Percentiles rank a stretch among this genome's conserved stretches.
These are phyloP conservation scores for Ophiocytium majus DNA, from an alignment of 352 stramenopile species.

Conservation along the genomic window DNA sequence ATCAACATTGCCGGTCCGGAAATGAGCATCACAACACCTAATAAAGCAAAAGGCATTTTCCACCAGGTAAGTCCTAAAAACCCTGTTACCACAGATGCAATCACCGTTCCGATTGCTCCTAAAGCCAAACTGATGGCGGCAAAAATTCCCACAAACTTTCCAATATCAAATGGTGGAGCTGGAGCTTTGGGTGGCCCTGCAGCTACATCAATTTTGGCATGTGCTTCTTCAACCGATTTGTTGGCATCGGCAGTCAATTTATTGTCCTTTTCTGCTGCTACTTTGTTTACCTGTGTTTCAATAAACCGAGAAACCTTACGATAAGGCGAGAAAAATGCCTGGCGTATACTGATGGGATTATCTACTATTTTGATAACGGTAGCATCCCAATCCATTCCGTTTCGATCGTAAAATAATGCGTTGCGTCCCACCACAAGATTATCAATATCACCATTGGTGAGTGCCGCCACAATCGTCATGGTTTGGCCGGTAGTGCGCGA, in stretches of 20 bases:
- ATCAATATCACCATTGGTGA: slow-evolving; percentile 18
- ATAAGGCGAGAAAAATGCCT: slow-evolving; percentile 10
- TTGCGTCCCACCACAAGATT: slow-evolving; percentile 6
- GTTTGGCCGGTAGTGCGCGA: neutral
- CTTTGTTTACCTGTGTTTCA: slow-evolving; percentile 18
- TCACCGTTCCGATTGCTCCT: slow-evolving; percentile 3
- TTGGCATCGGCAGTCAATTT: neutral
- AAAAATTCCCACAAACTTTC: slow-evolving; percentile 17
- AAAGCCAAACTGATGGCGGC: slow-evolving; percentile 7
- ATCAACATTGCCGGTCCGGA: neutral
- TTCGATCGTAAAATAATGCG: slow-evolving; percentile 1
- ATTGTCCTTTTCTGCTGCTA: slow-evolving; percentile 1
- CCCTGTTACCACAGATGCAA: slow-evolving; percentile 4
- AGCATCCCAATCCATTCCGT: slow-evolving; percentile 15
- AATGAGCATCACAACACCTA: neutral
- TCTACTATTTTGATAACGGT: slow-evolving; percentile 16
- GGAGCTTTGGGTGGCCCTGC: neutral
- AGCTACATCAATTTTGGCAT: neutral
- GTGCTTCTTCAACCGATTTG: slow-evolving; percentile 8
- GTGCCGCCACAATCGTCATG: neutral
- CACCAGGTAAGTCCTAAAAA: neutral
- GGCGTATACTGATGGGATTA: slow-evolving; percentile 10
- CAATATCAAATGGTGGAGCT: slow-evolving; percentile 4
- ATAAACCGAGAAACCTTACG: slow-evolving; percentile 6
- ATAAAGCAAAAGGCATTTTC: slow-evolving; percentile 6